Evolutionary conservation across 2,329 filamentous ascomycete genomes (phyloP), one percentile per base, ranked within the genome.

Genomic region (Lachnum nothofagi): DNA sequence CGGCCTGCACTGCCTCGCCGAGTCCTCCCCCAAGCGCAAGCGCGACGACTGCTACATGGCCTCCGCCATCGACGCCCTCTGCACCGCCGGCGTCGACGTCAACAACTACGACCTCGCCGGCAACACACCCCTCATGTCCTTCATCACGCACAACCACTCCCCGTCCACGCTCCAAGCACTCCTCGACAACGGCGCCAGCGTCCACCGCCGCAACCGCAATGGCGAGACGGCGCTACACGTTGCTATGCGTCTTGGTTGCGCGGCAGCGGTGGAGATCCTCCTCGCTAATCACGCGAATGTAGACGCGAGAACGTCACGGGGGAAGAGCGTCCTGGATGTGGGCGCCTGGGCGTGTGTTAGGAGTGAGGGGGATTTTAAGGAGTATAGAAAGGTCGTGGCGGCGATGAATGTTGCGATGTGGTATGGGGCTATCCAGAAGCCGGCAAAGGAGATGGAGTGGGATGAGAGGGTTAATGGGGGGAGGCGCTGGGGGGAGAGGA

Each of bases 221-320:
- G 51, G 51, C 16, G 51, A 53, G 31, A 53, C 46, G 10, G 51
- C 51, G 10, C 35, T 53, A 5, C 51, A 53, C 41, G 6, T 49
- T 2, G 42, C 51, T n/a, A 22, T 47, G 10, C 25, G 35, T 8
- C 22, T 53, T 2, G 46, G 46, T 2, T 16, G 34, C 2, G 12
- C 14, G 6, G 39, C 34, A 20, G 34, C 43, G n/a, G 27, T 40
- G 2, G 23, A 44, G 25, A 22, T 44, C 3, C 19, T 53, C 1
- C 33, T 53, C 10, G 43, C 16, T 5, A 37, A 27, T 17, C 19
- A 40, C 4, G 43, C 46, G 3, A 49, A 49, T 22, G 22, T 46
- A 8, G 39, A 49, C 40, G 39, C 46, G 17, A 16, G 47, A 14
- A 49, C 50, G 12, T 9, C 14, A 14, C 5, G 19, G 10, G 44